Conservation (phyloP, 495 filamentous ascomycete species). For the Apodospora peruviana region DNA sequence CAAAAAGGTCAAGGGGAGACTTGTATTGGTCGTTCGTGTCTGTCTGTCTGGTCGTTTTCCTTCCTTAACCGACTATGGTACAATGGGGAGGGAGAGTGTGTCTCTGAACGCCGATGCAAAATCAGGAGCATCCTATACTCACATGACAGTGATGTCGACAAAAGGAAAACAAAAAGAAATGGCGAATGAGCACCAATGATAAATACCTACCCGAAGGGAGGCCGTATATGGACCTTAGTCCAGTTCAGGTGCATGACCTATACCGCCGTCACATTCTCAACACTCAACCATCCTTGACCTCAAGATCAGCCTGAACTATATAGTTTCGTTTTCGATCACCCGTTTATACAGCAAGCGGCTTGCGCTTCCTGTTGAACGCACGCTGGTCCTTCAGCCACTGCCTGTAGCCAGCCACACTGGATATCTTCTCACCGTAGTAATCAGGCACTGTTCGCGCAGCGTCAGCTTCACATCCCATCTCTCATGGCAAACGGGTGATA, state of each 20-base stretch:
- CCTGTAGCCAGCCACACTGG: constrained; percentile 81
- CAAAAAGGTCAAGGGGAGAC: constrained; percentile 11
- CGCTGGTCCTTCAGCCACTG: constrained; percentile 96
- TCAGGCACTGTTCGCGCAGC: constrained; percentile 43
- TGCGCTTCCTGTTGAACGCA: constrained; percentile 91
- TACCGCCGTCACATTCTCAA: no score
- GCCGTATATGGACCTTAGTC: no score
- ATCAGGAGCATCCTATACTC: no score
- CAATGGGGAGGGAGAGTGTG: constrained; percentile 25
- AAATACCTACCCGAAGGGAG: no score
- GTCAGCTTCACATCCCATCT: no score
- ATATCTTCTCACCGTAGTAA: constrained; percentile 92
- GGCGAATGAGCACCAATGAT: no score
- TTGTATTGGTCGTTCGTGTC: constrained; percentile 15
- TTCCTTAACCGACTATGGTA: constrained; percentile 18
- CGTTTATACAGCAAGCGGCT: constrained; percentile 41
- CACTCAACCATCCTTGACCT: no score
- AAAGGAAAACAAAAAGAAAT: background rate
- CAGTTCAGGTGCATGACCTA: no score
- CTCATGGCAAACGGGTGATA: no score
- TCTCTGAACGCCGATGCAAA: constrained; percentile 23
- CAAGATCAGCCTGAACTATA: no score
- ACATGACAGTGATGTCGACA: background rate
- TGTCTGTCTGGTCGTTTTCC: constrained; percentile 18
- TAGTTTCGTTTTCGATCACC: no score